These are phyloP conservation scores for Aspergillus neoniger DNA, from an alignment of 2,329 filamentous ascomycete genomes.

Conservation along the genomic window DNA sequence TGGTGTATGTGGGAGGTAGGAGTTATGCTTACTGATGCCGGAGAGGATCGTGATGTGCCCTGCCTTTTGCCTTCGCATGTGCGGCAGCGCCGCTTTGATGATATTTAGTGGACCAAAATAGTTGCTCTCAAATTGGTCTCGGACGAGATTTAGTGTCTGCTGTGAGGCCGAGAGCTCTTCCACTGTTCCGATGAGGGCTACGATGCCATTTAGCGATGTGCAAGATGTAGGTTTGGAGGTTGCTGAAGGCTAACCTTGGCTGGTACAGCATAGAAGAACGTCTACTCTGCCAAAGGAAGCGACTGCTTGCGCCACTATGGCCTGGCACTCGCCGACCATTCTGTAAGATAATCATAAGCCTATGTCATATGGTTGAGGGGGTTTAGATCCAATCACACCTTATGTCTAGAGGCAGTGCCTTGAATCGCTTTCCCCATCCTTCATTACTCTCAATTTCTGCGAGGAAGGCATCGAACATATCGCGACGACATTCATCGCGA, in stretches of 20 bases:
- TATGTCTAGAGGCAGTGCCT: conserved; percentile 61
- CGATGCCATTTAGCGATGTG: conserved; percentile 12
- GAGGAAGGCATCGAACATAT: conserved; percentile 78
- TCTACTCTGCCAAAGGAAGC: conserved; percentile 83
- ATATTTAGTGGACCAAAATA: conserved; percentile 97
- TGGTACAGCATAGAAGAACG: conserved; percentile 85
- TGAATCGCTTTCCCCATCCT: conserved; percentile 78
- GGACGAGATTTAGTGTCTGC: conserved; percentile 74
- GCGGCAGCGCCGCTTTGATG: conserved; percentile 82
- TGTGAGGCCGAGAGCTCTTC: conserved; percentile 80
- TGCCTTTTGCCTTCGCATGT: conserved; percentile 74
- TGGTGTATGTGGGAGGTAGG: too few relatives aligned
- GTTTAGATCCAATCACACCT: conserved; percentile 39
- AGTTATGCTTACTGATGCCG: conserved; percentile 63
- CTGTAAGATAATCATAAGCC: conserved; percentile 36
- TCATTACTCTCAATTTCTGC: conserved; percentile 61
- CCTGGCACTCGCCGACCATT: conserved; percentile 71
- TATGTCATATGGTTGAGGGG: background rate
- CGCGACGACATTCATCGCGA: conserved; percentile 68
- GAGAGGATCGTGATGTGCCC: conserved; percentile 90
- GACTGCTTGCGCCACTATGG: conserved; percentile 83
- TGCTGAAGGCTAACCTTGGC: conserved; percentile 64
- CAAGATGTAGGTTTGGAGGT: background rate
- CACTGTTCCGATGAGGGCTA: conserved; percentile 83
- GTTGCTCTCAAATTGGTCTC: conserved; percentile 90